Conservation (phyloP, 768 basidiomycete species). For the Lactarius hatsudake region DNA sequence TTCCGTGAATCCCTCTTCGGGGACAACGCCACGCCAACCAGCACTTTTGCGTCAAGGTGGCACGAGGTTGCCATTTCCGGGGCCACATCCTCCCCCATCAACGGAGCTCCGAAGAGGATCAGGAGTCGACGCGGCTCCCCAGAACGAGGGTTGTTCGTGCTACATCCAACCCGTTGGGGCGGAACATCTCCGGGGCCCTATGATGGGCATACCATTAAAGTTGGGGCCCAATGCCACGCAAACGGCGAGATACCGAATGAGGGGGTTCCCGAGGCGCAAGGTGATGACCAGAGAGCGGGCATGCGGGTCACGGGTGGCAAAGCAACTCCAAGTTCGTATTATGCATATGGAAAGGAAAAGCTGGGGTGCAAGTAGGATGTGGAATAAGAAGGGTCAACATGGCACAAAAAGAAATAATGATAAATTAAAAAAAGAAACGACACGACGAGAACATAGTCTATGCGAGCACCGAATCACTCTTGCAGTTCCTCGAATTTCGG, state of each 20-base stretch:
- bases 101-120: neutral
- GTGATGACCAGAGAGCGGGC: neutral
- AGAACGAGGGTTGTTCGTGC: neutral
- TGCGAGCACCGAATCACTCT: conserved; percentile 51
- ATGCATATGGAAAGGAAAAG: neutral
- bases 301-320: neutral
- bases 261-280: neutral
- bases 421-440: neutral
- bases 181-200: too few species aligned
- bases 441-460: neutral
- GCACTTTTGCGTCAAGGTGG: neutral
- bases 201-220: neutral
- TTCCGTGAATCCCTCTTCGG: neutral
- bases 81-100: neutral
- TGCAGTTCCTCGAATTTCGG: conserved; percentile 89
- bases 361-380: neutral
- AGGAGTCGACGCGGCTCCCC: neutral
- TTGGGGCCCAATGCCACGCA: neutral
- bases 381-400: conserved; percentile 2
- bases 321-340: neutral
- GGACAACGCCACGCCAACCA: neutral
- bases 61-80: neutral
- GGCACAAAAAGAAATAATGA: conserved; percentile 20
- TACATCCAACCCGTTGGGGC: neutral
- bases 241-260: neutral